Conservation (phyloP, 2,329 filamentous ascomycete species). For the Cladosporium sp. region DNA sequence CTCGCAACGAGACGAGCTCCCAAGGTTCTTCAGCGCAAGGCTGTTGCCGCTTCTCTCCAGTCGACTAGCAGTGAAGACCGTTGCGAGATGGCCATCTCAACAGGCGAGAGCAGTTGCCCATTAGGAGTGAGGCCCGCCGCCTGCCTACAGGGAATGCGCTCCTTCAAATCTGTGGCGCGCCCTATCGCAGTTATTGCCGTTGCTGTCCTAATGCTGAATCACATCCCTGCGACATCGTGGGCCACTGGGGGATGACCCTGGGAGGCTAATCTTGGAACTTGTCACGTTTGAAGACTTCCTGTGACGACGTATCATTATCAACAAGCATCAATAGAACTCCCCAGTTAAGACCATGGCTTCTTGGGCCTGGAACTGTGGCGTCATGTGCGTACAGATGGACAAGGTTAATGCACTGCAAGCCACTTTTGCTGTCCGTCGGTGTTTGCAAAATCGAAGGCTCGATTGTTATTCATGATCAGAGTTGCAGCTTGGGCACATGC, state of each 20-base stretch:
- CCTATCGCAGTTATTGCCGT: neutral
- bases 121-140: neutral
- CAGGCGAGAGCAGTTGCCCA: neutral
- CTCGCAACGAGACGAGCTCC: neutral
- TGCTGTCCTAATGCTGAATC: neutral
- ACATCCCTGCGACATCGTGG: slow-evolving; percentile 2
- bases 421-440: neutral
- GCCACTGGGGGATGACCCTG: neutral
- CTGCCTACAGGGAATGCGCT: neutral
- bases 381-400: neutral
- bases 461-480: neutral
- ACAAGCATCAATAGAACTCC: neutral
- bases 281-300: neutral
- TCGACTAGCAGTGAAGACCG: neutral
- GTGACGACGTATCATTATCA: neutral
- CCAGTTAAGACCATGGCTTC: neutral
- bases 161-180: neutral
- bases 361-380: neutral
- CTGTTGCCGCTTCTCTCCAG: slow-evolving; percentile 1
- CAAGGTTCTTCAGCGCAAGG: neutral
- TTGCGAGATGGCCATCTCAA: slow-evolving; percentile 8
- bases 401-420: neutral
- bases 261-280: neutral
- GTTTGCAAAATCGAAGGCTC: neutral
- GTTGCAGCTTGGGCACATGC: neutral